Evolutionary conservation across 768 basidiomycete genomes (phyloP).

Genomic region (Leccinum arenicola): DNA sequence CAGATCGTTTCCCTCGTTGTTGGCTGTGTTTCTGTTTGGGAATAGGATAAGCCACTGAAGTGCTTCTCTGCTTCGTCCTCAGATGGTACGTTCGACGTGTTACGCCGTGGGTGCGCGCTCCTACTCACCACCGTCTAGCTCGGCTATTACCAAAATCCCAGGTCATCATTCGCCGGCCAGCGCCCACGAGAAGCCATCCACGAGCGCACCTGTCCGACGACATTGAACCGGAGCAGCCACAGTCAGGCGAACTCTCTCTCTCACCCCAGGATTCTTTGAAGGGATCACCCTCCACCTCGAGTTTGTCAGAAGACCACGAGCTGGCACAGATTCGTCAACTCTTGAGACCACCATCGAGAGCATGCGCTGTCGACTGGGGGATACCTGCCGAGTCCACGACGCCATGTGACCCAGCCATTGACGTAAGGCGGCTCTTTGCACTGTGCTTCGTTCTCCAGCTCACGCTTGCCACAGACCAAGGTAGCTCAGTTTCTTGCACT

Average conservation of each 20-base stretch:
- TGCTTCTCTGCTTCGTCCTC: slow-evolving; percentile 19
- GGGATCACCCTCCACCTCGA: slow-evolving; percentile 9
- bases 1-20: slow-evolving; percentile 61
- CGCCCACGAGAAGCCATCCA: slow-evolving; percentile 46
- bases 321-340: slow-evolving; percentile 51
- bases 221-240: slow-evolving; percentile 22
- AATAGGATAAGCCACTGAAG: slow-evolving; percentile 61
- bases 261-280: slow-evolving; percentile 19
- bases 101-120: not conserved
- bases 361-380: slow-evolving; percentile 70
- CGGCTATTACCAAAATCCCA: slow-evolving; percentile 50
- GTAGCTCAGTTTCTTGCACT: slow-evolving; percentile 74
- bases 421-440: slow-evolving; percentile 38
- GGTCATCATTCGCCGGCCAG: slow-evolving; percentile 55
- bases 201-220: slow-evolving; percentile 52
- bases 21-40: slow-evolving; percentile 56
- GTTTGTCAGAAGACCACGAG: slow-evolving; percentile 41
- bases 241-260: not conserved
- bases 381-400: slow-evolving; percentile 59
- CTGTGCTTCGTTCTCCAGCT: not conserved
- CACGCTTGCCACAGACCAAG: slow-evolving; percentile 56
- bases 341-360: slow-evolving; percentile 61
- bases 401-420: slow-evolving; percentile 59
- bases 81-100: slow-evolving; percentile 26
- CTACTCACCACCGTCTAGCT: slow-evolving; percentile 25